Base-by-base conservation (phyloP, 768 basidiomycete species). In the Boletus patriciae region DNA sequence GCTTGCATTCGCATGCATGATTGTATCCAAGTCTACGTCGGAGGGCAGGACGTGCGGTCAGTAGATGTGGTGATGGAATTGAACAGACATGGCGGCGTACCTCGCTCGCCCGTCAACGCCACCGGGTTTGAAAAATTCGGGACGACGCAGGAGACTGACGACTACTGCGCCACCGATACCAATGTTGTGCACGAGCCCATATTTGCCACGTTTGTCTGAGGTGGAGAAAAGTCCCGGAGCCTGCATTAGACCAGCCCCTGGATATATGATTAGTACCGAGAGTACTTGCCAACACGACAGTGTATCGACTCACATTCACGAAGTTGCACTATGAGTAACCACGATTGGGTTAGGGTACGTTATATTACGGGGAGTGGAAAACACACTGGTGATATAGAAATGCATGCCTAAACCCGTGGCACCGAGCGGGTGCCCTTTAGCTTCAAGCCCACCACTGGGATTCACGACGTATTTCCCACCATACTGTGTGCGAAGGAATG, bases 231-330 rank as follows among this genome's bases (percentile, higher is more conserved):
- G 76, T 10, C 83, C 85, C 1, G 84, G 83, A 3, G 83, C 87
- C 74, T 92, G 90, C 88, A 92, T 90, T 27, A 87, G 87, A 33
- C 90, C 90, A 5, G 90, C 87, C 90, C 88, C 89, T 88, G 59
- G 37, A 34, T 10, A 34, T 4, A 23, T 16, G 4, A 37, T 55
- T 10, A 40, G 12, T 19, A 45, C 13, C 8, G 4, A 38, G 25
- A 16, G 4, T 12, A 6, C 10, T 15, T 23, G 16, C 11, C 13
- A 48, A 51, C 3, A 23, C 6, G 15, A 34, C 18, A 23, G 6
- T 42, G n/a, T 0, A 29, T 42, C 11, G n/a, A 58, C 72, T 55
- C 63, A 87, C 88, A 91, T 41, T 84, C 76, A 42, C 89, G 80
- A 48, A 91, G 72, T 78, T 91, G 89, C 87, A 89, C 87, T 87